Conservation (phyloP, 2,329 filamentous ascomycete species). For the Teratosphaeria zuluensis region DNA sequence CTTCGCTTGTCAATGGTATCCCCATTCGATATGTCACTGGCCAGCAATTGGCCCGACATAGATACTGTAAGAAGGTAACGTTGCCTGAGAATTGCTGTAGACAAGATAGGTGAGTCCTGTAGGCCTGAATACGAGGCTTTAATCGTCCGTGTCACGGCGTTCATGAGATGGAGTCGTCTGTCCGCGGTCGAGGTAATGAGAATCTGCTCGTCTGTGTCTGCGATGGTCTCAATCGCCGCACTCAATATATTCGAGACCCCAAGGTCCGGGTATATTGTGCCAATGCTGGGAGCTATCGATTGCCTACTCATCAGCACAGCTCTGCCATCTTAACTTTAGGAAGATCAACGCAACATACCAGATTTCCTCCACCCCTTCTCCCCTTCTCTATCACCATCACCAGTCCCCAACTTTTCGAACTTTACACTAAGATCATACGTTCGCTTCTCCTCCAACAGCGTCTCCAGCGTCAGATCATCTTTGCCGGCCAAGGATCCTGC, state of each 20-base stretch:
- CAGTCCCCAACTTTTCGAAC: constrained; percentile 47
- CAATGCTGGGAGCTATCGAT: background rate
- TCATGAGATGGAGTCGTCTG: constrained; percentile 39
- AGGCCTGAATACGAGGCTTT: constrained; percentile 29
- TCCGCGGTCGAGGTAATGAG: constrained; percentile 40
- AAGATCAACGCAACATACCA: constrained; percentile 36
- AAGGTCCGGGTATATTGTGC: background rate
- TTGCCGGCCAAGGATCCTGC: constrained; percentile 32
- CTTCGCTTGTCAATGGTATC: constrained; percentile 38
- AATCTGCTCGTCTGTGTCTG: constrained; percentile 8
- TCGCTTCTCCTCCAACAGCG: constrained; percentile 52
- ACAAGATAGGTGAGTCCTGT: constrained; percentile 47
- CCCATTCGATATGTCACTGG: constrained; percentile 34
- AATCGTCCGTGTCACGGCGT: constrained; percentile 26
- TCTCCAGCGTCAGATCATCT: constrained; percentile 46
- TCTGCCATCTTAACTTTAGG: constrained; percentile 7
- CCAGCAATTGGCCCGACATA: constrained; percentile 49
- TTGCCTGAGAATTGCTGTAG: constrained; percentile 34
- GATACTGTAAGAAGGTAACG: constrained; percentile 43
- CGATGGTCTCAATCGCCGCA: background rate
- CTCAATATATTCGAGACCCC: constrained; percentile 1
- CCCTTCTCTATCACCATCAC: constrained; percentile 22
- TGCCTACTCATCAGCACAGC: background rate
- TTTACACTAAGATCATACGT: constrained; percentile 45
- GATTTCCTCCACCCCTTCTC: constrained; percentile 35